Percentiles rank a stretch among this genome's conserved stretches.
Conservation (phyloP, 2,329 filamentous ascomycete genomes). For the Fragosphaeria purpurea region DNA sequence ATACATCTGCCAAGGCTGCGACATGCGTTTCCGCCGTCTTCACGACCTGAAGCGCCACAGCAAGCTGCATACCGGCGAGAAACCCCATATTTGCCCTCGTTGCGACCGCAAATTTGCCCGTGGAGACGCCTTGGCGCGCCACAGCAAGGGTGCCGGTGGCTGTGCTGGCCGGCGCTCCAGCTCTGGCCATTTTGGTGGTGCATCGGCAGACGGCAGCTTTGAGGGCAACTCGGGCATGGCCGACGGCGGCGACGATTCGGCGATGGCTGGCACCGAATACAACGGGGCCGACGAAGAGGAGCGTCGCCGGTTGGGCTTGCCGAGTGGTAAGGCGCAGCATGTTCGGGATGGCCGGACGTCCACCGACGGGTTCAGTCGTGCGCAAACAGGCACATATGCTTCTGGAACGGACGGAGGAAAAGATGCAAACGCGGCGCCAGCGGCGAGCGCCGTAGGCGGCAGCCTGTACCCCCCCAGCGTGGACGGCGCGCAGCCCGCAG, state of each 20-base stretch:
- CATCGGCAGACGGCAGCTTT: constrained; percentile 15
- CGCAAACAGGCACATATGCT: constrained; percentile 64
- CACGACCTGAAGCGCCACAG: constrained; percentile 94
- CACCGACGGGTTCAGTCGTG: constrained; percentile 36
- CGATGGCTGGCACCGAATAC: constrained; percentile 48
- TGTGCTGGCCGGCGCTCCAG: constrained; percentile 87
- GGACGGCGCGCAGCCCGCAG: constrained; percentile 42
- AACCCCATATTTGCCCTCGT: constrained; percentile 88
- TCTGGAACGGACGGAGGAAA: constrained; percentile 38
- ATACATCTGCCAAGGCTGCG: constrained; percentile 86
- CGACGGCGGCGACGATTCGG: constrained; percentile 37
- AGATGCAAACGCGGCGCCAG: constrained; percentile 33
- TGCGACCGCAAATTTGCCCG: constrained; percentile 92
- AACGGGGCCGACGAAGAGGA: constrained; percentile 51
- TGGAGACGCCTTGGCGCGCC: constrained; percentile 85
- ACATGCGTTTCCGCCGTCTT: constrained; percentile 81
- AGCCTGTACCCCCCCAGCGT: constrained; percentile 55
- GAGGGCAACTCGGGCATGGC: constrained; percentile 20
- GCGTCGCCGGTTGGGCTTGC: constrained; percentile 57
- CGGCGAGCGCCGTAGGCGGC: constrained; percentile 38
- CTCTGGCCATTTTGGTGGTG: constrained; percentile 66
- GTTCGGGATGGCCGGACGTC: constrained; percentile 39
- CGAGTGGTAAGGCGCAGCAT: constrained; percentile 63
- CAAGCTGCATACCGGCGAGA: constrained; percentile 93
- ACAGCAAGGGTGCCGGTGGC: constrained; percentile 90